A percentile compares a stretch with the other conserved stretches of the same genome.
Conservation (phyloP, 2,329 filamentous ascomycete species). For the Xylaria sp. region DNA sequence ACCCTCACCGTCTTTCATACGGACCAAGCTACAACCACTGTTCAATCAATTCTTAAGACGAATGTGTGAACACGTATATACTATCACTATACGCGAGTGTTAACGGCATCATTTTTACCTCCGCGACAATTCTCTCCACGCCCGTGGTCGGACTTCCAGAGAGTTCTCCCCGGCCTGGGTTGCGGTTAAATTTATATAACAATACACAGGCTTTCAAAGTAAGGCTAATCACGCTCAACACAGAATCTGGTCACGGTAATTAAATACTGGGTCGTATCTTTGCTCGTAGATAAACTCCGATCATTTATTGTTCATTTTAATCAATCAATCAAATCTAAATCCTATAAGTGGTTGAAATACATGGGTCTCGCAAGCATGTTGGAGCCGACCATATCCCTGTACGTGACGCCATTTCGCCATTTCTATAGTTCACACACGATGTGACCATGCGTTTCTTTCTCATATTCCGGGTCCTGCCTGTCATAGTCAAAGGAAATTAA, state of each 20-base stretch:
- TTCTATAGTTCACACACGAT: constrained; percentile 30
- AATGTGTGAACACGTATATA: too few species aligned
- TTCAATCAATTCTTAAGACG: too few species aligned
- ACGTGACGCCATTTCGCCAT: constrained; percentile 33
- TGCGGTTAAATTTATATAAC: not conserved
- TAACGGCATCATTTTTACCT: too few species aligned
- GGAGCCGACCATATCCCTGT: constrained; percentile 24
- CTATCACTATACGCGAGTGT: too few species aligned
- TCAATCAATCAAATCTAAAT: constrained; percentile 44
- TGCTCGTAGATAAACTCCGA: not conserved
- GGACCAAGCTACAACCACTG: not conserved
- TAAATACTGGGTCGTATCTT: not conserved
- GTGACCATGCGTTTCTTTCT: constrained; percentile 13
- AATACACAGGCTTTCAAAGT: not conserved
- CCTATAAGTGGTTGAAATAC: constrained; percentile 29
- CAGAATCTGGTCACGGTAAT: not conserved
- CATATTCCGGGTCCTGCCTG: constrained; percentile 4
- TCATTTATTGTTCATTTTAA: constrained; percentile 31
- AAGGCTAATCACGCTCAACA: not conserved
- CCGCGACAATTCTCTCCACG: not conserved
- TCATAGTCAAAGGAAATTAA: constrained; percentile 12
- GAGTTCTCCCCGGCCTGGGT: not conserved
- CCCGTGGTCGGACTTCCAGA: not conserved
- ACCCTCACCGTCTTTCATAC: not conserved
- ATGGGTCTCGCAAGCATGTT: constrained; percentile 30